Evolutionary conservation across 345 rosid genomes (phyloP).

Genomic region (Lepidium aucheri): DNA sequence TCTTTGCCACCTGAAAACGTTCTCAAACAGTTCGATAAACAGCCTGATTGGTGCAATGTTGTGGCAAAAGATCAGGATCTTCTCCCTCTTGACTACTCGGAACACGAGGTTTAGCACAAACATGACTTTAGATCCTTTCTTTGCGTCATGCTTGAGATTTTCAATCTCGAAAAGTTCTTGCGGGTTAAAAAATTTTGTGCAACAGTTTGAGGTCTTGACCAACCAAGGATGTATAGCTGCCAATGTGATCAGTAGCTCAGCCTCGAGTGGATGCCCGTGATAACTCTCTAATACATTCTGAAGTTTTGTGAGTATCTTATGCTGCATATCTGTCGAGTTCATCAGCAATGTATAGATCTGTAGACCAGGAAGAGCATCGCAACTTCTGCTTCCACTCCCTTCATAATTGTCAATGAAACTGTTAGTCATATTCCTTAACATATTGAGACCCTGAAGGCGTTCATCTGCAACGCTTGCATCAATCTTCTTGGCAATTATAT

Average conservation of each 20-base stretch:
- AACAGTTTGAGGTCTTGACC: slow-evolving; percentile 62
- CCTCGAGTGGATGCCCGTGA: slow-evolving; percentile 67
- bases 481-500: slow-evolving; percentile 70
- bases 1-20: slow-evolving; percentile 58
- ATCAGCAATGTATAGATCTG: slow-evolving; percentile 83
- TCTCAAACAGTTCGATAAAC: slow-evolving; percentile 59
- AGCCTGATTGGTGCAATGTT: slow-evolving; percentile 85
- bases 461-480: slow-evolving; percentile 61
- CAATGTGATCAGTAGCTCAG: slow-evolving; percentile 78
- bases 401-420: slow-evolving; percentile 83
- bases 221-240: slow-evolving; percentile 87
- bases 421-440: slow-evolving; percentile 66
- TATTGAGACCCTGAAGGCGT: slow-evolving; percentile 65
- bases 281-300: slow-evolving; percentile 44
- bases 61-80: slow-evolving; percentile 86
- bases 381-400: slow-evolving; percentile 34
- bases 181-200: slow-evolving; percentile 41
- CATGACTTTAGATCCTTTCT: slow-evolving; percentile 89
- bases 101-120: slow-evolving; percentile 81
- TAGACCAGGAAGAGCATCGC: slow-evolving; percentile 77
- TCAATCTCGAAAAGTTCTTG: slow-evolving; percentile 49
- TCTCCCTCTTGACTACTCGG: slow-evolving; percentile 70
- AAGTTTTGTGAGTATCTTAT: slow-evolving; percentile 49
- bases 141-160: slow-evolving; percentile 44
- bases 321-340: slow-evolving; percentile 74